phyloP scores from a whole-genome alignment of 345 rosid genomes.

The Salix exigua region DNA sequence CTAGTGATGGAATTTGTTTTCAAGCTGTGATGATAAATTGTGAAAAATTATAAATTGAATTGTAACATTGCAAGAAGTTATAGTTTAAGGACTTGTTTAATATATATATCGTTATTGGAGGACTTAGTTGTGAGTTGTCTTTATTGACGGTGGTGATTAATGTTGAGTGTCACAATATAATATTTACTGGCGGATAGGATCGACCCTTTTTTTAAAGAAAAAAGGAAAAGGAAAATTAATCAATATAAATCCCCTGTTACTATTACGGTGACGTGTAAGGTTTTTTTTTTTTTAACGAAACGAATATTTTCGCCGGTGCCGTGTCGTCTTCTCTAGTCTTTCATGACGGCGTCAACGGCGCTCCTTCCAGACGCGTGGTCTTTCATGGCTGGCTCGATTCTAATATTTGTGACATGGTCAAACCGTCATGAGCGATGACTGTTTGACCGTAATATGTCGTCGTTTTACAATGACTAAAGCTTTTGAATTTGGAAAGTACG shows the following conservation, averaged over 20 bases:
- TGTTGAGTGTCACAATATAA: background rate
- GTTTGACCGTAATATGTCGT: background rate
- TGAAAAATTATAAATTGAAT: too few species aligned
- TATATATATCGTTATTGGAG: background rate
- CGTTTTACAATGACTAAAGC: background rate
- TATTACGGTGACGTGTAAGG: background rate
- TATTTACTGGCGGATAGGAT: slow-evolving; percentile 13
- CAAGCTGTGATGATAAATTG: too few species aligned
- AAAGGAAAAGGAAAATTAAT: too few species aligned
- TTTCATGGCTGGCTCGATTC: background rate
- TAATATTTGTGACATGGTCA: background rate
- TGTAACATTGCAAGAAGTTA: too few species aligned
- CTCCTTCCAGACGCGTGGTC: background rate
- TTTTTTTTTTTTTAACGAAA: too few species aligned
- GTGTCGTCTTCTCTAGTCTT: background rate
- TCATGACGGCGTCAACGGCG: slow-evolving; percentile 3
- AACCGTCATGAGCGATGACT: background rate
- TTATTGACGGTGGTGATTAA: background rate
- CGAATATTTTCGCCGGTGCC: background rate
- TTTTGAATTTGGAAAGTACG: background rate
- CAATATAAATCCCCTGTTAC: background rate
- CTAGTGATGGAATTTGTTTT: too few species aligned
- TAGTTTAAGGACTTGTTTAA: background rate
- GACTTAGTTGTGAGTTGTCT: too few species aligned
- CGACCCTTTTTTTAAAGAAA: background rate